Conservation (phyloP, 2,329 filamentous ascomycete species). For the Akanthomyces lecanii region DNA sequence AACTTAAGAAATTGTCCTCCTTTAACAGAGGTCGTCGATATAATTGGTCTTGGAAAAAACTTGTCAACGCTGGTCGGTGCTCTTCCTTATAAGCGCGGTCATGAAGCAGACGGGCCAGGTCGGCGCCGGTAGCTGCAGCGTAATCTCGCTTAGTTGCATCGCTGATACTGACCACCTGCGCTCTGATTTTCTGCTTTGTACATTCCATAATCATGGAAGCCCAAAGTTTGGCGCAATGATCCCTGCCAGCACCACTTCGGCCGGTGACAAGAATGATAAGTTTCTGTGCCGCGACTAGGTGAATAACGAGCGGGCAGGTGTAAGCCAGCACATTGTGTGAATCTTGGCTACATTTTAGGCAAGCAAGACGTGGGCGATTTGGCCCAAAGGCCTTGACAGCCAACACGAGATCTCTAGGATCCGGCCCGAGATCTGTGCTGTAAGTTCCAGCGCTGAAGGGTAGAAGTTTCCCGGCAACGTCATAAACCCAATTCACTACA, state of each 20-base stretch:
- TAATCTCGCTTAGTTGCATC: constrained; percentile 55
- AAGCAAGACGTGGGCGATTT: constrained; percentile 45
- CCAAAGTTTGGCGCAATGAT: constrained; percentile 55
- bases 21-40: constrained; percentile 30
- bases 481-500: constrained; percentile 53
- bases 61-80: constrained; percentile 49
- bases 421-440: constrained; percentile 58
- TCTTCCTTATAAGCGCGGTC: constrained; percentile 60
- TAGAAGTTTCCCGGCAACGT: constrained; percentile 42
- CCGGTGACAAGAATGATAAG: constrained; percentile 57
- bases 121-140: constrained; percentile 43
- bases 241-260: constrained; percentile 53
- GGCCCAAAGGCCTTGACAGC: constrained; percentile 53
- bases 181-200: constrained; percentile 25
- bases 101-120: constrained; percentile 43
- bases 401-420: constrained; percentile 51
- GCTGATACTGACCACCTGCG: constrained; percentile 44
- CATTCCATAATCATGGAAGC: constrained; percentile 34
- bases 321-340: constrained; percentile 49
- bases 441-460: constrained; percentile 51
- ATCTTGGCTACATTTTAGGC: constrained; percentile 48
- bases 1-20: constrained; percentile 40
- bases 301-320: constrained; percentile 46
- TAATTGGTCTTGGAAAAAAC: constrained; percentile 47
- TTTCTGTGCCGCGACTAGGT: constrained; percentile 28